These are phyloP conservation scores for Trichaptum fuscoviolaceum DNA, from an alignment of 768 basidiomycete genomes.

Conservation along the genomic window DNA sequence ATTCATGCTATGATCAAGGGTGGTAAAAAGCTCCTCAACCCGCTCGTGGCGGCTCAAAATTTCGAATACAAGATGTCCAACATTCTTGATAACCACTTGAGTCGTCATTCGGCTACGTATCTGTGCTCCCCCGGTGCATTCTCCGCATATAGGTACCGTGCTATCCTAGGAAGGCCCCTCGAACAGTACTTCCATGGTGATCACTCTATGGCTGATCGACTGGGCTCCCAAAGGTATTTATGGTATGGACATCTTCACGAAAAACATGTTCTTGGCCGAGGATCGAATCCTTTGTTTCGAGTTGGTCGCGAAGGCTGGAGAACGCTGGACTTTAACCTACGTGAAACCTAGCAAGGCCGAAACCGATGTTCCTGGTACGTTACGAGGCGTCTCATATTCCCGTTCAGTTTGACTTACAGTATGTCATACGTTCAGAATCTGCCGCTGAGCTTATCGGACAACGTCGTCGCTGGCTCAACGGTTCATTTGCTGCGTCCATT, in stretches of 20 bases:
- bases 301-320: conserved; percentile 83
- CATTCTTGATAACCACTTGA: conserved; percentile 95
- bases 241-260: conserved; percentile 96
- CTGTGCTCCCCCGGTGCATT: conserved; percentile 95
- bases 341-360: conserved; percentile 96
- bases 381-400: no score
- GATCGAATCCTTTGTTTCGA: conserved; percentile 98
- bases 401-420: not conserved
- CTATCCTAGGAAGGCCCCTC: conserved; percentile 83
- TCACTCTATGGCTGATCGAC: conserved; percentile 83
- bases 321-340: conserved; percentile 84
- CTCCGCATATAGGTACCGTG: conserved; percentile 91
- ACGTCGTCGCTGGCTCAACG: conserved; percentile 94
- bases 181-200: conserved; percentile 88
- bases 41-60: conserved; percentile 91
- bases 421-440: conserved; percentile 40
- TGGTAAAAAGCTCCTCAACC: conserved; percentile 87
- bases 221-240: conserved; percentile 92
- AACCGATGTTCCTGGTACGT: conserved; percentile 73
- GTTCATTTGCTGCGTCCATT: conserved; percentile 89
- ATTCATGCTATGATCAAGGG: conserved; percentile 97
- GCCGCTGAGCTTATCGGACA: conserved; percentile 92
- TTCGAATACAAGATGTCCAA: conserved; percentile 99
- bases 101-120: conserved; percentile 93
- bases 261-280: conserved; percentile 88